Conservation (phyloP, 148 eudicot species). For the Fagopyrum tataricum region DNA sequence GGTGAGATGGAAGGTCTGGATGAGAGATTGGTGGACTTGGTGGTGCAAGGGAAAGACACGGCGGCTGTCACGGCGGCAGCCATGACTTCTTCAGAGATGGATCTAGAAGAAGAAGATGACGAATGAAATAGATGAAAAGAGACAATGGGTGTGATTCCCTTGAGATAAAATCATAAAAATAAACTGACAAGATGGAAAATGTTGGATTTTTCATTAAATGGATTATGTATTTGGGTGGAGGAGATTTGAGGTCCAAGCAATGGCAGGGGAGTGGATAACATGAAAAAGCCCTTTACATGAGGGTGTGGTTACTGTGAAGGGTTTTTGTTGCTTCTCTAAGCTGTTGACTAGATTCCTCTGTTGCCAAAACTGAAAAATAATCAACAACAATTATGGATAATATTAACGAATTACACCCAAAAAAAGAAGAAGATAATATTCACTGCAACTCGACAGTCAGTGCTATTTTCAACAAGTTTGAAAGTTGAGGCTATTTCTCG, state of each 20-base stretch:
- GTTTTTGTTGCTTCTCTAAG: no score
- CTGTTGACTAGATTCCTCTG: no score
- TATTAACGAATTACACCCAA: no score
- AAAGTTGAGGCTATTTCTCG: no score
- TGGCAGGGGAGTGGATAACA: neutral
- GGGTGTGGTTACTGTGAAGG: neutral
- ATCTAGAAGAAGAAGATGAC: neutral
- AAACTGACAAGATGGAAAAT: neutral
- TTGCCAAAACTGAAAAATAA: no score
- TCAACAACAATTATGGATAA: no score
- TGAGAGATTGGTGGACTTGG: slow-evolving; percentile 53
- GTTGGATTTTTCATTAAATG: neutral
- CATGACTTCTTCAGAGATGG: slow-evolving; percentile 35
- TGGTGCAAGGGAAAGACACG: slow-evolving; percentile 61
- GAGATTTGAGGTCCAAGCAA: slow-evolving; percentile 34
- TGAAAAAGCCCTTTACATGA: neutral
- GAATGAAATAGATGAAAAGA: neutral
- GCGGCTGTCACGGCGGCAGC: slow-evolving; percentile 89
- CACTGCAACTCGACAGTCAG: no score
- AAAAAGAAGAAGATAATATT: no score
- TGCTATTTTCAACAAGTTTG: no score
- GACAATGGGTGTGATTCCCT: neutral
- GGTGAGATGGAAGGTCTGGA: slow-evolving; percentile 48
- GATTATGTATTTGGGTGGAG: slow-evolving; percentile 74
- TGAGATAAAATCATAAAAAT: neutral